Conservation (phyloP, 2,329 filamentous ascomycete species). For the Diplodia intermedia region DNA sequence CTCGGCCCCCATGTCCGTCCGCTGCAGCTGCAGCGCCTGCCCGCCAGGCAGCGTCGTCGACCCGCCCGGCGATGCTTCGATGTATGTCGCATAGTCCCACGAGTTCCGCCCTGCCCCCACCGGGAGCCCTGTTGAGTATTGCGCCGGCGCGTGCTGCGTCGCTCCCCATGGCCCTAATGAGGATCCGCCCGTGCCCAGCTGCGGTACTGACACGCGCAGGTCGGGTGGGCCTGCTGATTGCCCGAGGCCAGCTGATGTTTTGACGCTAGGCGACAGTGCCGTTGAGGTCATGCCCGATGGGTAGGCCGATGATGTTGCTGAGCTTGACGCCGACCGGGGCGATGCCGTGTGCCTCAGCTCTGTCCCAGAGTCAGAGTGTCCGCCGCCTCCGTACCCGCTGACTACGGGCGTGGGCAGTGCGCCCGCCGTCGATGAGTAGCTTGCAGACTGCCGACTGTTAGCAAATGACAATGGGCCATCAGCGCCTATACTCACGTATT, state of each 20-base stretch:
- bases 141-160: constrained; percentile 20
- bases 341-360: constrained; percentile 57
- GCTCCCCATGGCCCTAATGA: constrained; percentile 41
- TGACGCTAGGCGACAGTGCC: constrained; percentile 54
- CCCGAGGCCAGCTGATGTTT: constrained; percentile 47
- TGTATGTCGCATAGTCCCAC: constrained; percentile 47
- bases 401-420: constrained; percentile 49
- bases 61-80: constrained; percentile 40
- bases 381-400: constrained; percentile 48
- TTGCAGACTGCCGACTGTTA: constrained; percentile 64
- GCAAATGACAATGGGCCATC: constrained; percentile 33
- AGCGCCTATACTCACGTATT: constrained; percentile 71
- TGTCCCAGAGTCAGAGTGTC: constrained; percentile 50
- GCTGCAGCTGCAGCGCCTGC: constrained; percentile 40
- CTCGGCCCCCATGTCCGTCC: constrained; percentile 19
- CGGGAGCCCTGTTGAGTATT: constrained; percentile 40
- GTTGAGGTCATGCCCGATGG: constrained; percentile 50
- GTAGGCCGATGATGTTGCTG: constrained; percentile 54
- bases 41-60: constrained; percentile 36
- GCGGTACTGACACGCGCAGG: constrained; percentile 42
- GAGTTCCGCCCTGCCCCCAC: constrained; percentile 41
- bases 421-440: constrained; percentile 70
- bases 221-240: constrained; percentile 45
- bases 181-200: constrained; percentile 46
- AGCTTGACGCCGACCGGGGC: constrained; percentile 57